Percentiles rank a stretch among this genome's conserved stretches.
Conservation (phyloP, 371 early-diverging fungal genomes). For the Lichtheimia corymbifera region DNA sequence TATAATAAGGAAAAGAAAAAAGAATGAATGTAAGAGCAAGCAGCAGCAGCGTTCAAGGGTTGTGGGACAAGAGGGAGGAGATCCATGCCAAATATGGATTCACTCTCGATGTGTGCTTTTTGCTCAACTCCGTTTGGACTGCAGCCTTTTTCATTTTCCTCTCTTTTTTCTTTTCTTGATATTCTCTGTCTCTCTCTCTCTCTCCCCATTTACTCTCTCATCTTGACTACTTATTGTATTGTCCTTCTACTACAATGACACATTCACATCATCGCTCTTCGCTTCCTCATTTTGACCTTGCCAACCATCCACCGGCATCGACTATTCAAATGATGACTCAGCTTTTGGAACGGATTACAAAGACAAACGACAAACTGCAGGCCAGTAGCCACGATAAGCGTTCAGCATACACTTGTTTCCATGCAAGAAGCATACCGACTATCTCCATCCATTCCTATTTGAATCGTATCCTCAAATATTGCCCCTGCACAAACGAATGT, state of each 20-base stretch:
- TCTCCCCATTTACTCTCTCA: neutral
- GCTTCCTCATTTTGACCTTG: slow-evolving; percentile 37
- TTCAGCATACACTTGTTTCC: slow-evolving; percentile 57
- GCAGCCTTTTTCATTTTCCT: neutral
- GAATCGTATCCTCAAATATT: slow-evolving; percentile 77
- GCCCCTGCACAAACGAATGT: slow-evolving; percentile 80
- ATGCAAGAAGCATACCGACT: slow-evolving; percentile 79
- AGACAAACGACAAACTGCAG: slow-evolving; percentile 41
- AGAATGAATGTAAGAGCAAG: too few relatives aligned
- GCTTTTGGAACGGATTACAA: slow-evolving; percentile 43
- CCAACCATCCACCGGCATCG: slow-evolving; percentile 38
- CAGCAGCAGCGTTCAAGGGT: slow-evolving; percentile 4
- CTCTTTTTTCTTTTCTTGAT: neutral
- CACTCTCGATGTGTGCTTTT: too few relatives aligned
- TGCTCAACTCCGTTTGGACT: too few relatives aligned
- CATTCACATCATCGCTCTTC: slow-evolving; percentile 7
- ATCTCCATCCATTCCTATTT: slow-evolving; percentile 76
- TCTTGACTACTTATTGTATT: slow-evolving; percentile 4
- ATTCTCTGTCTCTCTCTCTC: neutral
- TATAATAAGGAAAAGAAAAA: too few relatives aligned
- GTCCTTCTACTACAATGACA: slow-evolving; percentile 9
- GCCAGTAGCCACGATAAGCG: slow-evolving; percentile 1
- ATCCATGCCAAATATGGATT: too few relatives aligned
- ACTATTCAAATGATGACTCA: slow-evolving; percentile 45
- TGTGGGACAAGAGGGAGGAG: neutral